Evolutionary conservation across 495 filamentous ascomycete species (phyloP).

Genomic region (Aspergillus cavernicola): DNA sequence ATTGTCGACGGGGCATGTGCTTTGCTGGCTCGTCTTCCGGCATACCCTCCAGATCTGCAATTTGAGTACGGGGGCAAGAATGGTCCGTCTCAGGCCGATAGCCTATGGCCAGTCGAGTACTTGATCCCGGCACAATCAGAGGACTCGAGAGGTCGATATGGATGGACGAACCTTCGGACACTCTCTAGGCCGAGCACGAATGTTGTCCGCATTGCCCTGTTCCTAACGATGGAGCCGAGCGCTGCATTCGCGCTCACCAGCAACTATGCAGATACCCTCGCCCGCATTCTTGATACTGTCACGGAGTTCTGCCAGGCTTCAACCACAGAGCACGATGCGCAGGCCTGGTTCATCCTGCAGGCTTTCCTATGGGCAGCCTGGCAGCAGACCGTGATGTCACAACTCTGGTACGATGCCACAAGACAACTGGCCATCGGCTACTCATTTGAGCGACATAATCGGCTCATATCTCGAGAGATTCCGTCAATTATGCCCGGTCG

Average conservation of each 20-base stretch:
- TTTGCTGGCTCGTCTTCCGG: constrained; percentile 1
- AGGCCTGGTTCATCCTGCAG: constrained; percentile 4
- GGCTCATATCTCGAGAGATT: neutral
- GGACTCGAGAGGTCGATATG: neutral
- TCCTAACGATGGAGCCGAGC: neutral
- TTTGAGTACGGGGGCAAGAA: neutral
- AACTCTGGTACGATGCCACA: constrained; percentile 3
- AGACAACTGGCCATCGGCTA: neutral
- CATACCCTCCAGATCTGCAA: neutral
- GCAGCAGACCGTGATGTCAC: constrained; percentile 2
- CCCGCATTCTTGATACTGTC: neutral
- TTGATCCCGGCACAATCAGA: neutral
- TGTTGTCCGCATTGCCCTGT: neutral
- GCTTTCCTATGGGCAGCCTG: constrained; percentile 8
- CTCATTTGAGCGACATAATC: neutral
- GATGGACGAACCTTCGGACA: neutral
- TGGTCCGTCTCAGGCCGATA: neutral
- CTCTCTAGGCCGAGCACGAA: constrained; percentile 4
- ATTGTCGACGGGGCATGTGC: constrained; percentile 2
- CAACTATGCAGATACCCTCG: neutral
- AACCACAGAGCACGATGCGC: neutral
- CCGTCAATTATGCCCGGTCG: neutral
- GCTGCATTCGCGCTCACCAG: neutral
- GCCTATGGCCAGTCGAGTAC: neutral
- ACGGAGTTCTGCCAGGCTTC: neutral